A percentile compares a stretch with the other conserved stretches of the same genome.
phyloP scores from a whole-genome alignment of 345 rosid species.

The Murraya paniculata region DNA sequence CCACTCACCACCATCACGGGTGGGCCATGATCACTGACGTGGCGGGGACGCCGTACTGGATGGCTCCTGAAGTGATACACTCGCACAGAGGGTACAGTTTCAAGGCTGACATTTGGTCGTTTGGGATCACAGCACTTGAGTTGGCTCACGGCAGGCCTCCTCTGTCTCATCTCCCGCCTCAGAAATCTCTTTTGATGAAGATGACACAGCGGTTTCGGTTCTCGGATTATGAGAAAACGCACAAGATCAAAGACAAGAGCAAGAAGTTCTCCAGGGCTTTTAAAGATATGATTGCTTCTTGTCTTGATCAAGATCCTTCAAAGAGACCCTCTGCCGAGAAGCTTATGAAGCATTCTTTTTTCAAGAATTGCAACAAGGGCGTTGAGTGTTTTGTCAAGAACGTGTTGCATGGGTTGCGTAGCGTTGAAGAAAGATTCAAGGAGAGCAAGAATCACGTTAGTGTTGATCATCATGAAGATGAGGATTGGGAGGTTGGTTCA shows the following conservation, averaged over 20 bases:
- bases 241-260: conserved; percentile 29
- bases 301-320: conserved; percentile 76
- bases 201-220: conserved; percentile 73
- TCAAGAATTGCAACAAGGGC: conserved; percentile 59
- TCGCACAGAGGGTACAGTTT: conserved; percentile 83
- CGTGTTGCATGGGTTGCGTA: conserved; percentile 56
- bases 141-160: conserved; percentile 88
- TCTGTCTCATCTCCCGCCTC: conserved; percentile 73
- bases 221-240: conserved; percentile 57
- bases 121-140: conserved; percentile 87
- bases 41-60: conserved; percentile 92
- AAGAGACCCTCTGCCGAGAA: conserved; percentile 75
- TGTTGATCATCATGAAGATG: conserved; percentile 25
- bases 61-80: conserved; percentile 97
- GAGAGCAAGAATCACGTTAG: conserved; percentile 22
- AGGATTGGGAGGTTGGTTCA: conserved; percentile 12
- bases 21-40: conserved; percentile 52
- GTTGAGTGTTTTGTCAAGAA: conserved; percentile 57
- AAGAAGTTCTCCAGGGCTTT: conserved; percentile 77
- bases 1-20: conserved; percentile 16
- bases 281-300: conserved; percentile 77
- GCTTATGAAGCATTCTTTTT: conserved; percentile 68
- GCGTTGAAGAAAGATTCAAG: conserved; percentile 62
- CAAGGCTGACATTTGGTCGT: conserved; percentile 94
- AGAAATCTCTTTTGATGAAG: conserved; percentile 73